Evolutionary conservation across 83 land plant species (phyloP), one percentile per base, ranked within the genome.

Genomic region (Picea mariana): DNA sequence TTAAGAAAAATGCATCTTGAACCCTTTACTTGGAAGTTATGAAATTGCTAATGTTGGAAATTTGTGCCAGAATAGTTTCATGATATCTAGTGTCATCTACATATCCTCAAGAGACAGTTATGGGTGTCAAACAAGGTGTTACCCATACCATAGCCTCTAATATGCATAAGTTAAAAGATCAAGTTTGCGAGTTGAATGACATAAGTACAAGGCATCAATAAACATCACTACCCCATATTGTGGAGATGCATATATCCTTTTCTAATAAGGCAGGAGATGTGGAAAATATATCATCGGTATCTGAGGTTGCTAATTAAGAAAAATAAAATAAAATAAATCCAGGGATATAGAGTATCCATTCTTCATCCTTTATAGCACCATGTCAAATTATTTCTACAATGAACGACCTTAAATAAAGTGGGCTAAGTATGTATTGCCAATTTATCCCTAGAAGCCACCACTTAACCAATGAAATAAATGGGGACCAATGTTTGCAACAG

Each of bases 401-500:
- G 55, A 5, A 44, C 16, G 77, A 9, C 23, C 77, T 73, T 73
- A 47, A 47, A 73, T n/a, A 73, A 1, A 73, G 3, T n/a, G 26
- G 13, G 77, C n/a, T n/a, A n/a, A n/a, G n/a, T n/a, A n/a, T n/a
- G n/a, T n/a, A n/a, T n/a, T n/a, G n/a, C n/a, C n/a, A n/a, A n/a
- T n/a, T n/a, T n/a, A n/a, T n/a, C n/a, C n/a, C n/a, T n/a, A n/a
- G n/a, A n/a, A n/a, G n/a, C n/a, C n/a, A n/a, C n/a, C n/a, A n/a
- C n/a, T n/a, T n/a, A n/a, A n/a, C n/a, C n/a, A n/a, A n/a, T n/a
- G 77, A 44, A 5, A 6, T 44, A 4, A 73, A 73, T n/a, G 5
- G 24, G 12, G 77, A 73, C 9, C 77, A 73, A 58, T 52, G 24
- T 73, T 44, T 73, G 77, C 77, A 44, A 73, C 58, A n/a, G 1